Percentiles rank a stretch among this genome's conserved stretches.
phyloP scores from a whole-genome alignment of 2,329 filamentous ascomycete genomes.

The Tolypocladium tundrense region DNA sequence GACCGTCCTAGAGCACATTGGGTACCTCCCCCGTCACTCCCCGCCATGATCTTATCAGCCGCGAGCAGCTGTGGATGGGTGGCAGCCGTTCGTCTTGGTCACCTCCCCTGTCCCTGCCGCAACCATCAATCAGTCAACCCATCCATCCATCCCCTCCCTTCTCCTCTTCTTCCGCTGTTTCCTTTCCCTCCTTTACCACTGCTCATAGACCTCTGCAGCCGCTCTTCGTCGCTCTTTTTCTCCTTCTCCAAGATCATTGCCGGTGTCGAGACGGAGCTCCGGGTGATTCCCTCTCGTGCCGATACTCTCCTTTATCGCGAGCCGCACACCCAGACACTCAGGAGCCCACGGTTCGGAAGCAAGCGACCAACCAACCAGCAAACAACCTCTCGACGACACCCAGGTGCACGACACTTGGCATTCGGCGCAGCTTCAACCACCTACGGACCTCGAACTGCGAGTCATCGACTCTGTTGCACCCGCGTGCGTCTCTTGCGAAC shows the following conservation, averaged over 20 bases:
- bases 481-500: neutral
- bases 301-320: conserved; percentile 1
- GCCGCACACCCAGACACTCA: neutral
- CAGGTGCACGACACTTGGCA: neutral
- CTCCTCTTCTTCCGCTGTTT: neutral
- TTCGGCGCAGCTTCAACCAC: neutral
- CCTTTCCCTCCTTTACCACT: conserved; percentile 1
- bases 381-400: neutral
- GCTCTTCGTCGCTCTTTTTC: neutral
- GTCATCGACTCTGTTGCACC: no score
- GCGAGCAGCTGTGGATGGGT: neutral
- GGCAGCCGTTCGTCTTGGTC: neutral
- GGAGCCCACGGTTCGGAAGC: neutral
- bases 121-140: neutral
- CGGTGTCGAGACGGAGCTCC: neutral
- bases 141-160: neutral
- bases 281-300: neutral
- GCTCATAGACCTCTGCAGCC: neutral
- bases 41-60: neutral
- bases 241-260: neutral
- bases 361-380: neutral
- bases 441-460: neutral
- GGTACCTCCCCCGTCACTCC: neutral
- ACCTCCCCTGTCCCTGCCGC: neutral
- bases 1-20: neutral